Evolutionary conservation across 345 rosid species (phyloP), one percentile per base, ranked within the genome.

Genomic region (Gossypium anomalum): DNA sequence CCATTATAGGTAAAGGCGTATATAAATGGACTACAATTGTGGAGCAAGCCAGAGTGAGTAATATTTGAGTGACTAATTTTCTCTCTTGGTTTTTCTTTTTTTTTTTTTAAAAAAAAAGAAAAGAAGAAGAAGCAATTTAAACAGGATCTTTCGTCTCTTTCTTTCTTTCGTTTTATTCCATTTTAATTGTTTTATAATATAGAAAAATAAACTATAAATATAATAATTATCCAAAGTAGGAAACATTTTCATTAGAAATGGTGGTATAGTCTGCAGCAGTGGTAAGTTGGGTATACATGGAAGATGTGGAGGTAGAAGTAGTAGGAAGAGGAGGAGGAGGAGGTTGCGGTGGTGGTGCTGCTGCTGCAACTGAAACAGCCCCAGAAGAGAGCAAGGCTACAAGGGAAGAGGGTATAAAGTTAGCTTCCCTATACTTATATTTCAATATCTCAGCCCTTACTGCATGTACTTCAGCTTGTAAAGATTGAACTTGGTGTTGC

Each of bases 401-500:
- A 72, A 86, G 92, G 52, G 89, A 78, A 45, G 92, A 72, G 19
- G 92, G 83, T 62, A 86, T 61, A 20, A 78, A 55, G 20, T 75
- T 82, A 45, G 92, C 89, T 81, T 91, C 98, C 80, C 89, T 84
- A 78, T 85, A 91, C 75, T 89, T 92, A 87, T 87, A 91, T 79
- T 89, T 94, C 51, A 91, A 79, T 51, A 95, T 90, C 82, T 95
- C 98, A 2, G 87, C 71, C 81, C 96, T 86, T 51, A 91, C 90
- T 44, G 91, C 90, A 62, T 85, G 85, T 57, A 95, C 85, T 79
- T 95, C 96, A 25, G 87, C 80, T 83, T 93, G 93, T 75, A 95
- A 83, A 53, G 89, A 80, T 81, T 95, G 98, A 45, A 95, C 80
- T 84, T 92, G 96, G 49, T 95, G 99, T 55, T 95, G 98, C 74